These are phyloP conservation scores for Orbilia oligospora DNA, from an alignment of 2,329 filamentous ascomycete genomes.

Conservation along the genomic window DNA sequence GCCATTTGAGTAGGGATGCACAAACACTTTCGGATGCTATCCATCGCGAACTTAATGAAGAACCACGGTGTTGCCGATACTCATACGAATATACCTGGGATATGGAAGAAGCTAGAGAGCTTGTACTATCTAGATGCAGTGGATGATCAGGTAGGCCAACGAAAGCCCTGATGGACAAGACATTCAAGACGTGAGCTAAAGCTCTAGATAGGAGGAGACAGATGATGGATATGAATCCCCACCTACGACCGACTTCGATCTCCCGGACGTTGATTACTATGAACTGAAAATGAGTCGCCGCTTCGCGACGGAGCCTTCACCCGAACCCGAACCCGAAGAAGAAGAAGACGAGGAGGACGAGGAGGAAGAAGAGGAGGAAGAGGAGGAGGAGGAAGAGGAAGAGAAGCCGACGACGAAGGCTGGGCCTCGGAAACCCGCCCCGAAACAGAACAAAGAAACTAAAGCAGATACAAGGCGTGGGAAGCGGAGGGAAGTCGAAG, in stretches of 20 bases:
- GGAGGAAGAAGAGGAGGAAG: slow-evolving; percentile 66
- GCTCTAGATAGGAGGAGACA: slow-evolving; percentile 56
- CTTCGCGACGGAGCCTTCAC: slow-evolving; percentile 63
- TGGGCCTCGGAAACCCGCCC: slow-evolving; percentile 69
- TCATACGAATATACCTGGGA: slow-evolving; percentile 90
- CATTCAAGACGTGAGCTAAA: not conserved
- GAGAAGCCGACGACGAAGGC: slow-evolving; percentile 34
- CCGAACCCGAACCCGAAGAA: slow-evolving; percentile 68
- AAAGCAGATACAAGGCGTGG: slow-evolving; percentile 64
- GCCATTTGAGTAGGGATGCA: slow-evolving; percentile 77
- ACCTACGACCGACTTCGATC: slow-evolving; percentile 50
- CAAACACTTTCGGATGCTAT: slow-evolving; percentile 92
- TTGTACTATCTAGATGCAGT: slow-evolving; percentile 89
- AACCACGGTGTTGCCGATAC: slow-evolving; percentile 84
- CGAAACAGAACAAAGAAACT: slow-evolving; percentile 70
- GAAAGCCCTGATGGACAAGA: not conserved
- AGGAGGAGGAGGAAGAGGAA: slow-evolving; percentile 56
- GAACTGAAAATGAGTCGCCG: slow-evolving; percentile 60
- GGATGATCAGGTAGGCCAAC: slow-evolving; percentile 81
- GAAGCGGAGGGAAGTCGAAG: slow-evolving; percentile 59
- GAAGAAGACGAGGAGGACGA: slow-evolving; percentile 65
- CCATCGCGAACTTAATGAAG: slow-evolving; percentile 83
- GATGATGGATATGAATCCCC: slow-evolving; percentile 61
- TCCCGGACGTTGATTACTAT: slow-evolving; percentile 61
- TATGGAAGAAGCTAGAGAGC: slow-evolving; percentile 87